These are phyloP conservation scores for Hydnomerulius pinastri DNA, from an alignment of 768 basidiomycete genomes.

Conservation along the genomic window DNA sequence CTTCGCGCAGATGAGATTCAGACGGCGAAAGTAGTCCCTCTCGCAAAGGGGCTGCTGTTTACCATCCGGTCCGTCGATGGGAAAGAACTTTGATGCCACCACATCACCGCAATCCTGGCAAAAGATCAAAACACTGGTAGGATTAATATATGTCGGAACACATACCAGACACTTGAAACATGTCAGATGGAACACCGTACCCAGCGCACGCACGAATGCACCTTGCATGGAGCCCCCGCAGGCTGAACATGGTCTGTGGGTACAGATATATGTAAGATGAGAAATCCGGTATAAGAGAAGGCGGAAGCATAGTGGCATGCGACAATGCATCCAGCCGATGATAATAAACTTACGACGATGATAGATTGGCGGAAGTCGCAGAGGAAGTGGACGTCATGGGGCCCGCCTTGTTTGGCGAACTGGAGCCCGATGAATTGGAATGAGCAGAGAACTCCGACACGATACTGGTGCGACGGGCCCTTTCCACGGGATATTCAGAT, in stretches of 20 bases:
- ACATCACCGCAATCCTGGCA: constrained; percentile 91
- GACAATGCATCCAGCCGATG: constrained; percentile 10
- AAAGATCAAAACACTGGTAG: constrained; percentile 6
- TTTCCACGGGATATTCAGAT: constrained; percentile 54
- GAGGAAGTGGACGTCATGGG: constrained; percentile 57
- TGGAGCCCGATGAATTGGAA: constrained; percentile 53
- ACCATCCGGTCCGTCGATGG: constrained; percentile 89
- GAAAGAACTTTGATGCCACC: constrained; percentile 98
- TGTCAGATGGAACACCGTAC: constrained; percentile 92
- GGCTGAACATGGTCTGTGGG: constrained; percentile 65
- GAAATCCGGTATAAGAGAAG: constrained; percentile 8
- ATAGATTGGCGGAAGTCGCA: constrained; percentile 50
- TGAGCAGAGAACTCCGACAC: constrained; percentile 56
- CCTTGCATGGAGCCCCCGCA: constrained; percentile 87
- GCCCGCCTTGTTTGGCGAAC: constrained; percentile 39
- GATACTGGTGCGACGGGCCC: constrained; percentile 46
- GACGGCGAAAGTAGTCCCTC: constrained; percentile 93
- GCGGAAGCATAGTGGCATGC: constrained; percentile 10
- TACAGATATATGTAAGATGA: constrained; percentile 6
- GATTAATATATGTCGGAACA: constrained; percentile 8
- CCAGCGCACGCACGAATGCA: constrained; percentile 93
- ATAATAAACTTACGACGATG: constrained; percentile 55
- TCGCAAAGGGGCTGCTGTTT: constrained; percentile 96
- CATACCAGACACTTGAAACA: constrained; percentile 98
- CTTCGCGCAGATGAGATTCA: constrained; percentile 95